Evolutionary conservation across 2,329 filamentous ascomycete genomes (phyloP).

Genomic region (Cladophialophora exuberans): DNA sequence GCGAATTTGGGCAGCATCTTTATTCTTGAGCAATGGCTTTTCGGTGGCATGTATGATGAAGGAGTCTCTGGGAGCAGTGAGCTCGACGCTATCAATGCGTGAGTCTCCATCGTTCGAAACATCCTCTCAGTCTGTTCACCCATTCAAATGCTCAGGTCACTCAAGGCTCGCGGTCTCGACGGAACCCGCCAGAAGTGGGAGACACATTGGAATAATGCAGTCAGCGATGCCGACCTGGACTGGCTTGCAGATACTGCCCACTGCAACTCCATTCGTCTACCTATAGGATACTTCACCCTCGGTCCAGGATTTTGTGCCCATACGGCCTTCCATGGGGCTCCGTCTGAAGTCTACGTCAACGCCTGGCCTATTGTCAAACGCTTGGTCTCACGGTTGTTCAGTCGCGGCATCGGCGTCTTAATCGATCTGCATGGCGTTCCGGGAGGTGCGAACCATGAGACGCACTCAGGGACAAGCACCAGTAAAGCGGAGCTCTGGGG

Average conservation of each 20-base stretch:
- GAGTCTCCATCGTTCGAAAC: slow-evolving; percentile 14
- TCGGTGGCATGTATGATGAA: slow-evolving; percentile 53
- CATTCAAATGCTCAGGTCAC: slow-evolving; percentile 37
- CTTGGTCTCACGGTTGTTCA: slow-evolving; percentile 50
- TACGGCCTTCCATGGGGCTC: slow-evolving; percentile 55
- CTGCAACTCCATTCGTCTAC: slow-evolving; percentile 62
- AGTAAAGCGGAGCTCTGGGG: slow-evolving; percentile 58
- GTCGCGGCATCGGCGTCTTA: slow-evolving; percentile 58
- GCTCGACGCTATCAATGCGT: slow-evolving; percentile 54
- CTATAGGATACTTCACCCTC: slow-evolving; percentile 63
- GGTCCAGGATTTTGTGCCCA: slow-evolving; percentile 54
- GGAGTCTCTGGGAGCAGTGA: slow-evolving; percentile 50
- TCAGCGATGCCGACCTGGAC: slow-evolving; percentile 55
- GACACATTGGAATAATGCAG: slow-evolving; percentile 55
- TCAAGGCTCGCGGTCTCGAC: slow-evolving; percentile 53
- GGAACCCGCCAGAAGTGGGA: slow-evolving; percentile 56
- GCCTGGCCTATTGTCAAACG: slow-evolving; percentile 57
- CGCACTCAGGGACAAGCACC: slow-evolving; percentile 60
- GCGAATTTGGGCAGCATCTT: slow-evolving; percentile 63
- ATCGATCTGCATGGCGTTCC: slow-evolving; percentile 63
- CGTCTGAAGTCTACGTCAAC: slow-evolving; percentile 53
- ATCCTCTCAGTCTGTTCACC: neutral
- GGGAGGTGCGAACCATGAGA: slow-evolving; percentile 59
- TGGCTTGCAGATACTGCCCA: slow-evolving; percentile 58
- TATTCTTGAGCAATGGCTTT: slow-evolving; percentile 64